Conservation (phyloP, 345 rosid genomes). For the Euclidium syriacum region DNA sequence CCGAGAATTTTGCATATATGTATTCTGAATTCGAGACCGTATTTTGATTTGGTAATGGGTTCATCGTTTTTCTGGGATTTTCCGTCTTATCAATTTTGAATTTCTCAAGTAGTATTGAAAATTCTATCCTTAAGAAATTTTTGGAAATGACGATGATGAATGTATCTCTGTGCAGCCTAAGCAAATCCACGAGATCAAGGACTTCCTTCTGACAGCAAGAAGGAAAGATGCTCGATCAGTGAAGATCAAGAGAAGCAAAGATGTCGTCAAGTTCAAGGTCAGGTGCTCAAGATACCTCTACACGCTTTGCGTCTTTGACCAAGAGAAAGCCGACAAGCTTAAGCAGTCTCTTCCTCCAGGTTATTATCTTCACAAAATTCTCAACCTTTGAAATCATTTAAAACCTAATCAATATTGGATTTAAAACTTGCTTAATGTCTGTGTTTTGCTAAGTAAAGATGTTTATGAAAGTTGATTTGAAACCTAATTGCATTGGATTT, state of each 20-base stretch:
- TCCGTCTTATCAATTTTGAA: too few relatives aligned
- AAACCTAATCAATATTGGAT: neutral
- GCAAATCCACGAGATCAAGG: constrained; percentile 94
- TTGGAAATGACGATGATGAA: neutral
- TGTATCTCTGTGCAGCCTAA: constrained; percentile 61
- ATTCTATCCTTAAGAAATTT: too few relatives aligned
- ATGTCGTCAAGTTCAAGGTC: constrained; percentile 88
- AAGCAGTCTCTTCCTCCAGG: constrained; percentile 99
- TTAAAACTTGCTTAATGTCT: too few relatives aligned
- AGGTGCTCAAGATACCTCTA: constrained; percentile 88
- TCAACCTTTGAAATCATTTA: neutral
- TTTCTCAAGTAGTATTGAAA: too few relatives aligned
- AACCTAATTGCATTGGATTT: too few relatives aligned
- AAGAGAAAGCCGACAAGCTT: constrained; percentile 91
- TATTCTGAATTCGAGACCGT: neutral
- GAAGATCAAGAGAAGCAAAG: constrained; percentile 82
- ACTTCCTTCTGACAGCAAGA: constrained; percentile 91
- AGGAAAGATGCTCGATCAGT: constrained; percentile 92
- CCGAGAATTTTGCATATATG: neutral
- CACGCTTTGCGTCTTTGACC: constrained; percentile 81
- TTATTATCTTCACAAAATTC: neutral
- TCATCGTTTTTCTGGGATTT: too few relatives aligned
- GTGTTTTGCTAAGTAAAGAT: neutral
- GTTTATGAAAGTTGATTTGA: too few relatives aligned
- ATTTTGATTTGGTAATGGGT: neutral